These are phyloP conservation scores for Dispira simplex DNA, from an alignment of 192 early-diverging fungal genomes.

Conservation along the genomic window DNA sequence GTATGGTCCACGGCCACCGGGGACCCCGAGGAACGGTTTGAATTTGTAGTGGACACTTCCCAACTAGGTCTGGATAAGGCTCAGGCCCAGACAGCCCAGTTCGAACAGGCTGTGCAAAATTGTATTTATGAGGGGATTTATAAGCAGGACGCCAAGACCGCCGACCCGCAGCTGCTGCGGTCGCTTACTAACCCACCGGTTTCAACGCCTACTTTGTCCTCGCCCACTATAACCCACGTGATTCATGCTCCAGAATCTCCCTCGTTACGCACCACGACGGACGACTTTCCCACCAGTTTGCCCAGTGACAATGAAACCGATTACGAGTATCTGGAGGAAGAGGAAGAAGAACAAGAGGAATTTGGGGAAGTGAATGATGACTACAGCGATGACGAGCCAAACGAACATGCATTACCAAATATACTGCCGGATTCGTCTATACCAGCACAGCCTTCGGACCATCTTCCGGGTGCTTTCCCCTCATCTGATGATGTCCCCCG, in stretches of 20 bases:
- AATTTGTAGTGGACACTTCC: slow-evolving; percentile 18
- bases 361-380: too few species aligned
- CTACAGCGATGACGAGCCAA: too few species aligned
- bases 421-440: too few species aligned
- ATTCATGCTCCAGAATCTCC: not conserved
- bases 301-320: too few species aligned
- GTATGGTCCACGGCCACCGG: slow-evolving; percentile 36
- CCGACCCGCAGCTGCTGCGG: not conserved
- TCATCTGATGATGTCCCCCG: too few species aligned
- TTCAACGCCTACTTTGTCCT: not conserved
- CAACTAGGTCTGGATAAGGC: not conserved
- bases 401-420: too few species aligned
- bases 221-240: not conserved
- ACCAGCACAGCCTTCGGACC: not conserved
- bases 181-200: not conserved
- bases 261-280: not conserved
- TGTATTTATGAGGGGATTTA: slow-evolving; percentile 1
- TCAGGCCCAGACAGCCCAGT: not conserved
- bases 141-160: not conserved
- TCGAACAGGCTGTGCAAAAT: not conserved
- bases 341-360: too few species aligned
- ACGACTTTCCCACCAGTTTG: too few species aligned
- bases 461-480: not conserved
- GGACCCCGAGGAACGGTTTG: slow-evolving; percentile 4
- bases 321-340: too few species aligned